Percentiles rank a stretch among this genome's conserved stretches.
Evolutionary conservation across 345 rosid species (phyloP).

Genomic region (Eucalyptus shirleyi): DNA sequence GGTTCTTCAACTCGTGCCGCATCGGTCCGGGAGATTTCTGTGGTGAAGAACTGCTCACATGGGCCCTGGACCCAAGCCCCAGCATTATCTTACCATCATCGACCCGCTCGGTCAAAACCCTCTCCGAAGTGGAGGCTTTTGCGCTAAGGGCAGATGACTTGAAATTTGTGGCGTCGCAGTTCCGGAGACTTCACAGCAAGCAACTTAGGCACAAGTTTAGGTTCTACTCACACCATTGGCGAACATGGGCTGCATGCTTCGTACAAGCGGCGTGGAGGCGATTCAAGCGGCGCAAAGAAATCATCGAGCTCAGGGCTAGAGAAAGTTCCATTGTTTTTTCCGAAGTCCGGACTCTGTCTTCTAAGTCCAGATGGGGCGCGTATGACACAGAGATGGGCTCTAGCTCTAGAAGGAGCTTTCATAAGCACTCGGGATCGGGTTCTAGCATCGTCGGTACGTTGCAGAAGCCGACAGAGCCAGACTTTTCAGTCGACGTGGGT

Average conservation of each 20-base stretch:
- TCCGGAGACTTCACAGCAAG: constrained; percentile 12
- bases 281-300: not conserved
- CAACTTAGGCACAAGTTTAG: constrained; percentile 7
- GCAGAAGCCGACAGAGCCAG: constrained; percentile 21
- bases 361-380: constrained; percentile 1
- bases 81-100: constrained; percentile 6
- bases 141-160: constrained; percentile 8
- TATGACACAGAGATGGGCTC: not conserved
- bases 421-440: not conserved
- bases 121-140: constrained; percentile 17
- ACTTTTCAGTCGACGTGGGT: constrained; percentile 3
- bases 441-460: not conserved
- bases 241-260: constrained; percentile 20
- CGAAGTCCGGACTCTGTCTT: not conserved
- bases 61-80: constrained; percentile 11
- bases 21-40: constrained; percentile 19
- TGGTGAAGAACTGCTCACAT: constrained; percentile 15
- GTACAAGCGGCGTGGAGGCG: constrained; percentile 14
- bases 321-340: not conserved
- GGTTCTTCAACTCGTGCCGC: constrained; percentile 14
- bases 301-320: not conserved
- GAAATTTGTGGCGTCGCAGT: constrained; percentile 15
- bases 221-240: constrained; percentile 13
- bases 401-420: constrained; percentile 4
- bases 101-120: constrained; percentile 13